These are phyloP conservation scores for Phoma herbarum DNA, from an alignment of 2,329 filamentous ascomycete genomes.

Conservation along the genomic window DNA sequence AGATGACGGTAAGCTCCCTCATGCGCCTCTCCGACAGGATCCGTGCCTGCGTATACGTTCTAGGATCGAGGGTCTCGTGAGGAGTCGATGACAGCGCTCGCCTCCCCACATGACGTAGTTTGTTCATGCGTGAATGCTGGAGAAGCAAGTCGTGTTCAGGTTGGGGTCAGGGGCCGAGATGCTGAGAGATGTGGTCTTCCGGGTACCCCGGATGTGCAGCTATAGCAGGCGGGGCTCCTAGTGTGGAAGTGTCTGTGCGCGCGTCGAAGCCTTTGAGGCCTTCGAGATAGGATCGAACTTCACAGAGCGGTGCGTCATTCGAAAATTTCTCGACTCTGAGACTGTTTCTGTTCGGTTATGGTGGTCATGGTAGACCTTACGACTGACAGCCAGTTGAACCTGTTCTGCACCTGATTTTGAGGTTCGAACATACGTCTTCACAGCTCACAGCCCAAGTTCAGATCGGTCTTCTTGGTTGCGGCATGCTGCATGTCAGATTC, in stretches of 20 bases:
- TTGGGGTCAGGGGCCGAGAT: conserved; percentile 2
- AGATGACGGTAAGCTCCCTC: background rate
- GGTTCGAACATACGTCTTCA: no score
- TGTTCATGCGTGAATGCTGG: background rate
- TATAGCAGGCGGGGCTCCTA: background rate
- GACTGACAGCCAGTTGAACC: no score
- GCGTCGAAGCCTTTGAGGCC: background rate
- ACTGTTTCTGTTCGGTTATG: background rate
- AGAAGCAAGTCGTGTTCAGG: background rate
- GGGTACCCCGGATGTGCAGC: conserved; percentile 12
- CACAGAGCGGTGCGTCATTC: background rate
- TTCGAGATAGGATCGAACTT: background rate
- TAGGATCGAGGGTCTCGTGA: conserved; percentile 1
- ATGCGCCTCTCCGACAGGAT: conserved; percentile 9
- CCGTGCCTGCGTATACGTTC: conserved; percentile 2
- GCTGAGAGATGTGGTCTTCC: background rate
- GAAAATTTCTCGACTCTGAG: background rate
- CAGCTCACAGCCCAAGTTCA: background rate
- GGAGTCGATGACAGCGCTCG: background rate
- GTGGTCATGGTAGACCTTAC: background rate
- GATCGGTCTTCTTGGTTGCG: background rate
- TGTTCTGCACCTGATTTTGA: no score
- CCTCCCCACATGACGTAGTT: conserved; percentile 12
- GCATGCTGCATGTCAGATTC: background rate
- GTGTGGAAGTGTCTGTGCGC: conserved; percentile 10